Evolutionary conservation across 257 asterid genomes (phyloP).

Genomic region (Forsythia viridissima): DNA sequence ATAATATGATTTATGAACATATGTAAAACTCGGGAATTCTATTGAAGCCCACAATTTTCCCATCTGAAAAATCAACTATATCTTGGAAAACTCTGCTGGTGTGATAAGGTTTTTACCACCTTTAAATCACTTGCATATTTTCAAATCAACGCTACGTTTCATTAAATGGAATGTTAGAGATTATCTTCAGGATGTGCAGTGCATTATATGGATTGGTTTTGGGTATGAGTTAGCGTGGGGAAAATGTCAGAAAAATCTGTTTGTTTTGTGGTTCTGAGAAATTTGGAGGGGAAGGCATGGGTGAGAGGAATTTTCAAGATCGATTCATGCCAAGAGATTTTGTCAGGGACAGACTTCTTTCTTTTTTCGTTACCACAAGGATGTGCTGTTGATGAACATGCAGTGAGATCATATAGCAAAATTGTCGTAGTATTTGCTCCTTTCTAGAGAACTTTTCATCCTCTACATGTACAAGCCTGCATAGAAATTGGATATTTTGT

Average conservation of each 20-base stretch:
- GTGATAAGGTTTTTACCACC: background rate
- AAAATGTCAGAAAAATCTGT: constrained; percentile 14
- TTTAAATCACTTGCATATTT: background rate
- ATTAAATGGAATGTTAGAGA: constrained; percentile 21
- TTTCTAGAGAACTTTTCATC: background rate
- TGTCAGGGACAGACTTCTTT: background rate
- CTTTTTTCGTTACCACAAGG: background rate
- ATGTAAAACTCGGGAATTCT: constrained; percentile 8
- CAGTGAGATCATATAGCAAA: constrained; percentile 10
- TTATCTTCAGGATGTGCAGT: constrained; percentile 4
- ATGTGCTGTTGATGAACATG: constrained; percentile 12
- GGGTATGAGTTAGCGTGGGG: constrained; percentile 13
- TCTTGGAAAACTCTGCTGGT: constrained; percentile 14
- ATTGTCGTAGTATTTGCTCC: background rate
- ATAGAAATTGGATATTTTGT: constrained; percentile 18
- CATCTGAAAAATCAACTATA: background rate
- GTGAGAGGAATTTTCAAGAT: background rate
- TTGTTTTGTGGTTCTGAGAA: background rate
- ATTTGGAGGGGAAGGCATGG: constrained; percentile 11
- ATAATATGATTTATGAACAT: constrained; percentile 11
- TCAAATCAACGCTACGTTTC: constrained; percentile 7
- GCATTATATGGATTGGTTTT: constrained; percentile 4
- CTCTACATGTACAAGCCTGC: background rate
- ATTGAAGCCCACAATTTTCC: background rate
- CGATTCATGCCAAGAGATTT: background rate